Evolutionary conservation across 2,329 filamentous ascomycete species (phyloP), one percentile per base, ranked within the genome.

Genomic region (Apiospora phragmitis): DNA sequence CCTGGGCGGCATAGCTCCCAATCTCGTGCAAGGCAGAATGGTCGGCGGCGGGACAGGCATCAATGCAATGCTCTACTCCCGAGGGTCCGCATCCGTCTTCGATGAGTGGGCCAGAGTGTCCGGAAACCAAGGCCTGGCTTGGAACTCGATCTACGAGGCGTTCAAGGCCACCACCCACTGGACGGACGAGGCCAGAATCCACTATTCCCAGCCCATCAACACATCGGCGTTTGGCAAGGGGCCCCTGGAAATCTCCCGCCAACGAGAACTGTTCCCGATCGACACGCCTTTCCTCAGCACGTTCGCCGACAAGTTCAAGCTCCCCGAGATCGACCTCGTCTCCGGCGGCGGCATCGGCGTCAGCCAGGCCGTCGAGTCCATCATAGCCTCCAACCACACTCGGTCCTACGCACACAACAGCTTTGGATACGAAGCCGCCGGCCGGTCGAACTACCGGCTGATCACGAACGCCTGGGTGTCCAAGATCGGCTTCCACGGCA

Each of bases 401-500:
- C 71, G 75, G 7, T 73, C 71, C 1, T 74, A 74, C 62, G 75
- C 75, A 18, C 45, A 69, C 11, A 71, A 70, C 29, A 69, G 73
- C 2, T 75, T 70, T 32, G 75, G 75, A 26, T 73, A 65, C 7
- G 41, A 47, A 21, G 24, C 70, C 21, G 70, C 69, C 7, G 42
- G 26, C 21, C 69, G 71, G 8, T 43, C 71, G 4, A 75, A 75
- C 41, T 32, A 73, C 41, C 21, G 72, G n/a, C n/a, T 74, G 5
- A n/a, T 70, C 5, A 71, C 71, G 35, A 74, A 77, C 38, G 74
- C 77, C 6, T 74, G 82, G 26, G 81, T 77, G 4, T 79, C 77
- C 0, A 81, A 79, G 70, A 73, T 83, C 47, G 75, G 78, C 68
- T 82, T 83, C 71, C 71, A 76, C 29, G 76, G 75, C 26, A 75